Percentiles rank a stretch among this genome's conserved stretches.
These are phyloP conservation scores for Leptographium radiaticola DNA, from an alignment of 2,329 filamentous ascomycete species.

Conservation along the genomic window DNA sequence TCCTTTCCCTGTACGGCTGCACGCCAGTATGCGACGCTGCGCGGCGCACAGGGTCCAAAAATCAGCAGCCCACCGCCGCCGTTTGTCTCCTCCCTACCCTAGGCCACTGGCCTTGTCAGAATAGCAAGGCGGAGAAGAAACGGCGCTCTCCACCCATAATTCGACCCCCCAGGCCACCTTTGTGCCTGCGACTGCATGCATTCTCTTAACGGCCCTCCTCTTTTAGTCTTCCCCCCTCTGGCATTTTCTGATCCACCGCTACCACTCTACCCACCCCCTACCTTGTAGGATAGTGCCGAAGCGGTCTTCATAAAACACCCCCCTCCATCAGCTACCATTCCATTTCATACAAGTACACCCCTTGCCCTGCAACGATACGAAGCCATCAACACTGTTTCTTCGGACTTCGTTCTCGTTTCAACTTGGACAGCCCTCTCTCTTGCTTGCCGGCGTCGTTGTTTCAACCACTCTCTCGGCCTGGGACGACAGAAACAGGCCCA, in stretches of 20 bases:
- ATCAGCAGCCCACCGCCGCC: slow-evolving; percentile 11
- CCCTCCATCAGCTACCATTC: slow-evolving; percentile 35
- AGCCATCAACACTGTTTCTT: slow-evolving; percentile 15
- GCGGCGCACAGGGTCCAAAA: slow-evolving; percentile 14
- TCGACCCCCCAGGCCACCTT: slow-evolving; percentile 3
- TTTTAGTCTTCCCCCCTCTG: slow-evolving; percentile 15
- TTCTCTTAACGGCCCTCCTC: slow-evolving; percentile 8
- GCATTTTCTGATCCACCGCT: slow-evolving; percentile 14
- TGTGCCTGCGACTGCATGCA: background rate
- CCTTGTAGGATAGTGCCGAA: slow-evolving; percentile 31
- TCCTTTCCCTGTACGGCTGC: slow-evolving; percentile 38
- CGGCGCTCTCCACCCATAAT: slow-evolving; percentile 2
- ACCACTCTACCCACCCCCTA: slow-evolving; percentile 17
- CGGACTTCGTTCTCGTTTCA: slow-evolving; percentile 17
- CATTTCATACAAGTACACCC: slow-evolving; percentile 36
- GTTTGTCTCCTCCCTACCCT: background rate
- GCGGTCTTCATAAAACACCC: slow-evolving; percentile 31
- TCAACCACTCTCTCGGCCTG: background rate
- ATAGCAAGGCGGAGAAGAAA: slow-evolving; percentile 6
- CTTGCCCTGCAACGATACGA: slow-evolving; percentile 27
- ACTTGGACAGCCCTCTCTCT: slow-evolving; percentile 6
- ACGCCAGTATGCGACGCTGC: slow-evolving; percentile 22
- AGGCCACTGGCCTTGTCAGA: slow-evolving; percentile 4
- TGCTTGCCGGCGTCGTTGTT: slow-evolving; percentile 3
- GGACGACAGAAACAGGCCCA: background rate